Evolutionary conservation across 2,329 filamentous ascomycete species (phyloP).

Genomic region (Camillea tinctor): DNA sequence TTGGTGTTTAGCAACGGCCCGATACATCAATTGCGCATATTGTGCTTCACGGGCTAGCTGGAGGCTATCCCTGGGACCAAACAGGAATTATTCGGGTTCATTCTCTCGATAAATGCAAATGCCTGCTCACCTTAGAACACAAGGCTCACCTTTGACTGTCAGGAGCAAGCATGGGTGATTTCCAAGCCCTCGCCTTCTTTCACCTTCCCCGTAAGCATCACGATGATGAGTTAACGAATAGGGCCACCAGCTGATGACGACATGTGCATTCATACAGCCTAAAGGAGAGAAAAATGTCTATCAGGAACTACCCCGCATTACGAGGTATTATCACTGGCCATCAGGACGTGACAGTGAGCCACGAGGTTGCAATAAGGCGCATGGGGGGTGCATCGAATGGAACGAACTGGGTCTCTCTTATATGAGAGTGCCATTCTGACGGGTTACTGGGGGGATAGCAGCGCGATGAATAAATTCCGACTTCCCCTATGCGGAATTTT

Average conservation of each 20-base stretch:
- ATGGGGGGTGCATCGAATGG: not conserved
- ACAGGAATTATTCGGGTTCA: no score
- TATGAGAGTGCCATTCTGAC: not conserved
- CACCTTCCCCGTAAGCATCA: not conserved
- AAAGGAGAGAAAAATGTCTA: not conserved
- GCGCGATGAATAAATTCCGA: not conserved
- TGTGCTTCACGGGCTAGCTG: no score
- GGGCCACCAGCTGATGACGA: not conserved
- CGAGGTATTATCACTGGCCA: not conserved
- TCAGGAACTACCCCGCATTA: not conserved
- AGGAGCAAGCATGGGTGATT: no score
- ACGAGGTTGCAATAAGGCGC: not conserved
- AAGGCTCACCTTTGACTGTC: no score
- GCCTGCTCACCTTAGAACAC: no score
- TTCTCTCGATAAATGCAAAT: no score
- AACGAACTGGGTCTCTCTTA: not conserved
- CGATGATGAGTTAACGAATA: not conserved
- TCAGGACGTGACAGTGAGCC: not conserved
- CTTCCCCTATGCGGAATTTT: not conserved
- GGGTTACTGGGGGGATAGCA: not conserved
- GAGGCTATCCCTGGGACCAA: no score
- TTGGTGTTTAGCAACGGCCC: no score
- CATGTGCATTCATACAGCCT: not conserved
- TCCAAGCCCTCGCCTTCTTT: not conserved
- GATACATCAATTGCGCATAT: no score